Conservation (phyloP, 2,329 filamentous ascomycete species). For the Xylariaceae sp. region DNA sequence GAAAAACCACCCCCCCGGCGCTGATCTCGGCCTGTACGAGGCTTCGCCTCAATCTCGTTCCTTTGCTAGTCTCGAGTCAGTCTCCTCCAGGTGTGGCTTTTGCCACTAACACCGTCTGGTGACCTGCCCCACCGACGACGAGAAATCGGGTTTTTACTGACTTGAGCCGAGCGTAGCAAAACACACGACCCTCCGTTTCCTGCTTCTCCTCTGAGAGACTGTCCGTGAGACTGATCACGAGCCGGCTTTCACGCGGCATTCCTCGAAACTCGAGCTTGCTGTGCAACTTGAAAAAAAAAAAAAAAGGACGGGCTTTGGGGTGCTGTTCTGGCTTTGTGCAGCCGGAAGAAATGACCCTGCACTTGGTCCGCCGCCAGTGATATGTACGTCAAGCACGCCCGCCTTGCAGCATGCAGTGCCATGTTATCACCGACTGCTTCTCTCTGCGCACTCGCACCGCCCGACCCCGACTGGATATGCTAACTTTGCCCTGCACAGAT, state of each 20-base stretch:
- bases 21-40: constrained; percentile 20
- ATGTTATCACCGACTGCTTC: constrained; percentile 16
- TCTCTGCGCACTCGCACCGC: not conserved
- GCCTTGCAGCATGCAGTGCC: constrained; percentile 29
- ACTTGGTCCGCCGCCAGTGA: constrained; percentile 21
- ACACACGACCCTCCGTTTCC: constrained; percentile 8
- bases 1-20: too few species aligned
- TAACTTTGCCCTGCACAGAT: constrained; percentile 20
- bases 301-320: constrained; percentile 4
- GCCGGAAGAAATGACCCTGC: constrained; percentile 23
- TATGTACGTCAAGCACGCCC: constrained; percentile 26
- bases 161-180: constrained; percentile 9
- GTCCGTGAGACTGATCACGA: constrained; percentile 8
- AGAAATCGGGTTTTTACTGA: constrained; percentile 14
- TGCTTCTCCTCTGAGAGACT: constrained; percentile 1
- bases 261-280: constrained; percentile 1
- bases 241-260: too few species aligned
- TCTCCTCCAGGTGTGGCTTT: constrained; percentile 16
- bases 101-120: constrained; percentile 20
- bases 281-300: constrained; percentile 5
- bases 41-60: constrained; percentile 8
- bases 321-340: constrained; percentile 5
- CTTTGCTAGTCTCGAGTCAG: constrained; percentile 12
- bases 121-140: constrained; percentile 17
- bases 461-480: constrained; percentile 10